Evolutionary conservation across 768 basidiomycete genomes (phyloP).

Genomic region (Macrolepiota dolichaula): DNA sequence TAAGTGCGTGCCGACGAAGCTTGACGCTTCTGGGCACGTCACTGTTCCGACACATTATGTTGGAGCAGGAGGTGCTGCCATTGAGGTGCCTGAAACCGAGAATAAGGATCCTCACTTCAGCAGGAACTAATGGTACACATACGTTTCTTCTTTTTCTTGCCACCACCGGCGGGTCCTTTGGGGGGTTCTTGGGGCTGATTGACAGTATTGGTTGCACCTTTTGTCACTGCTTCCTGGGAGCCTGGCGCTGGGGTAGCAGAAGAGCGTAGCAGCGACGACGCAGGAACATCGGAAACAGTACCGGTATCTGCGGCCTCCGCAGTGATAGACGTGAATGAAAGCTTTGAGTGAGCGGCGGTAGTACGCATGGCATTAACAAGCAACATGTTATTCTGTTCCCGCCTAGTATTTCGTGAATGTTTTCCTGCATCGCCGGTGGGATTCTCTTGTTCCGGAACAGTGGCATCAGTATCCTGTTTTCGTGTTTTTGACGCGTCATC

Average conservation of each 20-base stretch:
- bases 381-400: slow-evolving; percentile 64
- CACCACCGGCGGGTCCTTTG: slow-evolving; percentile 48
- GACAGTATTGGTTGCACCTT: slow-evolving; percentile 30
- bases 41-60: slow-evolving; percentile 16
- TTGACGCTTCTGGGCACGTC: not conserved
- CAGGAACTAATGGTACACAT: slow-evolving; percentile 22
- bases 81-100: slow-evolving; percentile 30
- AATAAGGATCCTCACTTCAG: slow-evolving; percentile 1
- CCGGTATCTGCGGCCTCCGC: slow-evolving; percentile 23
- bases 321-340: slow-evolving; percentile 41
- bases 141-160: slow-evolving; percentile 81
- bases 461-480: slow-evolving; percentile 10
- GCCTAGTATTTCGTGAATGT: slow-evolving; percentile 36
- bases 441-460: slow-evolving; percentile 7
- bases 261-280: slow-evolving; percentile 29
- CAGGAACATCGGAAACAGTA: slow-evolving; percentile 27
- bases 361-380: slow-evolving; percentile 78
- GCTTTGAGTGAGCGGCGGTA: slow-evolving; percentile 67
- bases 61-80: slow-evolving; percentile 30
- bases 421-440: slow-evolving; percentile 14
- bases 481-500: slow-evolving; percentile 11
- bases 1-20: not conserved
- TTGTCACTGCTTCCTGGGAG: slow-evolving; percentile 25
- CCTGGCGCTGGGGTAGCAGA: slow-evolving; percentile 40
- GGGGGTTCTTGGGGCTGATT: slow-evolving; percentile 37